Evolutionary conservation across 192 early-diverging fungal genomes (phyloP).

Genomic region (Helicostylum pulchrum): DNA sequence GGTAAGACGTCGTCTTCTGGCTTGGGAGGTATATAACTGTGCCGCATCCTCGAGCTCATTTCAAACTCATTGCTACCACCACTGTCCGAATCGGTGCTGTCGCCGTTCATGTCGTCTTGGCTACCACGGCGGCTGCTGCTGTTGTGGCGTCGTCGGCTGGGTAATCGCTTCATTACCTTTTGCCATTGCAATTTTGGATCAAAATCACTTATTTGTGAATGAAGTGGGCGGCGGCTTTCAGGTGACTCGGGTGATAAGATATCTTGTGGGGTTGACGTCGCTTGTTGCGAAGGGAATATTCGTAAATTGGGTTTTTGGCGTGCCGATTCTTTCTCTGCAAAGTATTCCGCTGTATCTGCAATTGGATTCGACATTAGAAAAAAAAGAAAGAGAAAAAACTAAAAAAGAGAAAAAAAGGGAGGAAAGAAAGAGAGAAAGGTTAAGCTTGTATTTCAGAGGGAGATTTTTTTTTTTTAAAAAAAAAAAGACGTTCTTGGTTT

Average conservation of each 20-base stretch:
- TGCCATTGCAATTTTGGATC: neutral
- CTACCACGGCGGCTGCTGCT: neutral
- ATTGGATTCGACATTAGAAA: constrained; percentile 27
- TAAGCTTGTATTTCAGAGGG: neutral
- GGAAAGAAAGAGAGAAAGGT: neutral
- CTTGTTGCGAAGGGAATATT: neutral
- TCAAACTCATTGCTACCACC: neutral
- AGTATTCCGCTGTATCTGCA: constrained; percentile 18
- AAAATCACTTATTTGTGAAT: neutral
- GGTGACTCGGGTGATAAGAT: constrained; percentile 5
- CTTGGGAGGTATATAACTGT: neutral
- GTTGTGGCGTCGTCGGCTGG: neutral
- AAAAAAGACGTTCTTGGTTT: no score
- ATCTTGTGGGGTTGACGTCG: neutral
- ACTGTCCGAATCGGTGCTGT: neutral
- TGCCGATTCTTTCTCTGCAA: constrained; percentile 1
- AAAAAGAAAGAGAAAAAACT: neutral
- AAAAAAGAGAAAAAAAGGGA: no score
- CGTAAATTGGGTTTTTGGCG: neutral
- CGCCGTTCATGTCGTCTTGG: neutral
- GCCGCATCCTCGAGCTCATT: no score
- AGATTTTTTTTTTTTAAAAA: no score
- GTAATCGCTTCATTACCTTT: neutral
- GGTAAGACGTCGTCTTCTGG: constrained; percentile 26
- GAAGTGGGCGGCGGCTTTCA: neutral